Evolutionary conservation across 2,329 filamentous ascomycete species (phyloP), one percentile per base, ranked within the genome.

Genomic region (Clonostachys solani): DNA sequence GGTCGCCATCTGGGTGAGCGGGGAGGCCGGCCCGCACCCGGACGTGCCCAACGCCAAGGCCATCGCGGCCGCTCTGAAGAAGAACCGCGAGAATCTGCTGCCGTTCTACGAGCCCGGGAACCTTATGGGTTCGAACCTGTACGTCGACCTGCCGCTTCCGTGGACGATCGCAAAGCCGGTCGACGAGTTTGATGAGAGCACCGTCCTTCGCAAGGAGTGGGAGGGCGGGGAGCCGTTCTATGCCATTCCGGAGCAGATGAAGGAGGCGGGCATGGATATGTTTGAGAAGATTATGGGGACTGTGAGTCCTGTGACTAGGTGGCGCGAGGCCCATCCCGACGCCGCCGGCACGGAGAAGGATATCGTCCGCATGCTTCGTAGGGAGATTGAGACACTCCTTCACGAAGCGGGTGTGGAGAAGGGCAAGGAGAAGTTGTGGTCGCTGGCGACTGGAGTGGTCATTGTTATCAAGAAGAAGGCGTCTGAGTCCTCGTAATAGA

Each of bases 1-100:
- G 1, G 54, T 86, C n/a, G 81, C 81, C 0, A 81, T 83, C 58
- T 85, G 77, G 78, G 81, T 40, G 36, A 38, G 15, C 36, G 36
- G 36, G 15, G 36, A 38, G 36, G 36, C 17, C 36, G 15, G 36
- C 36, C 15, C 17, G 36, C 36, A 38, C 17, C 36, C 36, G 36
- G 15, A n/a, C 12, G 10, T 38, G 36, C 36, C 36, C 17, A 18
- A n/a, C 17, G 36, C 36, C 15, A 18, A 38, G 15, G 36, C 36
- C 12, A 61, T 81, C 13, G 68, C 78, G 50, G 57, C 56, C 2
- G 57, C 66, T 0, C 52, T 79, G 2, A 29, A 29, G 23, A 29
- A 29, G 23, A 29, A 29, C 23, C 23, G 23, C 23, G 23, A 29
- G 6, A 52, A 64, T 2, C 42, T 66, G 9, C 52, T 80, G 0